These are phyloP conservation scores for Pseudoscleropodium purum DNA, from an alignment of 225 moss, liverwort and hornwort genomes.

Conservation along the genomic window DNA sequence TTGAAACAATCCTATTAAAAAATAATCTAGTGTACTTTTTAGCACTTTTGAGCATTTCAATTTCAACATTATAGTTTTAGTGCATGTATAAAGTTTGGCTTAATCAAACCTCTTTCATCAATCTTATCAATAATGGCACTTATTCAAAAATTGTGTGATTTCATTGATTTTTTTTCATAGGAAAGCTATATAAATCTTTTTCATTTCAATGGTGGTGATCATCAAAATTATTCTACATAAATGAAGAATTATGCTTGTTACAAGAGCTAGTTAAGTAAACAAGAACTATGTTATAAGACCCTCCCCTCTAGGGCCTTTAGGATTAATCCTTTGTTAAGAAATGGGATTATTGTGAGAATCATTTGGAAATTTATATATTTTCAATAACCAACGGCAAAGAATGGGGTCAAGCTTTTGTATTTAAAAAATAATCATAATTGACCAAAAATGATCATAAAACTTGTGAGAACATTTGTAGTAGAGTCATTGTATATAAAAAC, in stretches of 20 bases:
- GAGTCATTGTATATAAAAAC: neutral
- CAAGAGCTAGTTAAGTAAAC: too few species aligned
- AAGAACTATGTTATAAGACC: too few species aligned
- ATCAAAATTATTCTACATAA: neutral
- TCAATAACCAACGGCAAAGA: neutral
- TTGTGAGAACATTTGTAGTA: neutral
- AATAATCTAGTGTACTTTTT: too few species aligned
- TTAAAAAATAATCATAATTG: neutral
- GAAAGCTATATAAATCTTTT: neutral
- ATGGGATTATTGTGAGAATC: neutral
- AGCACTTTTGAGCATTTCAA: too few species aligned
- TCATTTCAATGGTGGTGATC: neutral
- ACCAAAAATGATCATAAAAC: neutral
- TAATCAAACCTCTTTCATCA: too few species aligned
- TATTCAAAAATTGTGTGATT: neutral
- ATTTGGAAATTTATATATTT: neutral
- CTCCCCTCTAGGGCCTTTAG: neutral
- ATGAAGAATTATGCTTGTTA: too few species aligned
- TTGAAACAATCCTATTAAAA: too few species aligned
- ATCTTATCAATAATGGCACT: too few species aligned
- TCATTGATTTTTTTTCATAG: neutral
- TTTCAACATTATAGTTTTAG: too few species aligned
- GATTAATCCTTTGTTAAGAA: accelerated
- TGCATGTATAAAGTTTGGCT: too few species aligned
- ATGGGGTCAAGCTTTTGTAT: neutral